Conservation (phyloP, 179 eudicot genomes). For the Camellia oleifera region DNA sequence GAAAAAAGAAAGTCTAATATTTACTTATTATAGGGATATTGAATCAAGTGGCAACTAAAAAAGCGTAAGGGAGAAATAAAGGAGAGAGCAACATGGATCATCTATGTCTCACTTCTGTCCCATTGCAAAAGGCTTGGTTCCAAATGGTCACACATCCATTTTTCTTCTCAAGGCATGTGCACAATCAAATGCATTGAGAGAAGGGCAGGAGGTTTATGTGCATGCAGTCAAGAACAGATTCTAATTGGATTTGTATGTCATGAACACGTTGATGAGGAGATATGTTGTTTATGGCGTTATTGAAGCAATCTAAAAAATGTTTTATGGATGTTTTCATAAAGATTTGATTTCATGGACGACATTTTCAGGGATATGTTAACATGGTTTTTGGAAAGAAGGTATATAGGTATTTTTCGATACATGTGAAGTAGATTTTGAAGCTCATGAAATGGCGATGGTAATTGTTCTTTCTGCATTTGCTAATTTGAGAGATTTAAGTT, state of each 20-base stretch:
- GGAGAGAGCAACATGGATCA: no score
- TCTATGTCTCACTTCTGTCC: no score
- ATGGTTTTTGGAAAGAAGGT: neutral
- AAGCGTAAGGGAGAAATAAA: no score
- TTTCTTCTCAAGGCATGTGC: conserved; percentile 31
- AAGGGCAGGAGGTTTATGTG: conserved; percentile 26
- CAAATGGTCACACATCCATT: conserved; percentile 27
- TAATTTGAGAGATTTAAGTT: neutral
- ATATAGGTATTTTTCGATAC: conserved; percentile 17
- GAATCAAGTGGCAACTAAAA: no score
- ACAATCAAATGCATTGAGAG: conserved; percentile 14
- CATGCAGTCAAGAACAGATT: conserved; percentile 29
- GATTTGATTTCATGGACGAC: conserved; percentile 37
- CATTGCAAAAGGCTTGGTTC: conserved; percentile 20
- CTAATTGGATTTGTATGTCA: conserved; percentile 21
- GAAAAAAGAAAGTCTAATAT: no score
- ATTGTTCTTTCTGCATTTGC: neutral
- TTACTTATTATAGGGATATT: no score
- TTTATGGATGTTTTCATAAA: conserved; percentile 21
- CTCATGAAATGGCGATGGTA: conserved; percentile 32
- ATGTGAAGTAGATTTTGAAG: conserved; percentile 16
- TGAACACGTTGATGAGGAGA: conserved; percentile 27
- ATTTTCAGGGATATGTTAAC: conserved; percentile 29
- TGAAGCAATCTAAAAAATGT: conserved; percentile 14
- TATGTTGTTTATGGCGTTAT: conserved; percentile 27